Percentiles rank a stretch among this genome's conserved stretches.
Evolutionary conservation across 2,329 filamentous ascomycete genomes (phyloP).

Genomic region (Pseudocercospora pini-densiflorae): DNA sequence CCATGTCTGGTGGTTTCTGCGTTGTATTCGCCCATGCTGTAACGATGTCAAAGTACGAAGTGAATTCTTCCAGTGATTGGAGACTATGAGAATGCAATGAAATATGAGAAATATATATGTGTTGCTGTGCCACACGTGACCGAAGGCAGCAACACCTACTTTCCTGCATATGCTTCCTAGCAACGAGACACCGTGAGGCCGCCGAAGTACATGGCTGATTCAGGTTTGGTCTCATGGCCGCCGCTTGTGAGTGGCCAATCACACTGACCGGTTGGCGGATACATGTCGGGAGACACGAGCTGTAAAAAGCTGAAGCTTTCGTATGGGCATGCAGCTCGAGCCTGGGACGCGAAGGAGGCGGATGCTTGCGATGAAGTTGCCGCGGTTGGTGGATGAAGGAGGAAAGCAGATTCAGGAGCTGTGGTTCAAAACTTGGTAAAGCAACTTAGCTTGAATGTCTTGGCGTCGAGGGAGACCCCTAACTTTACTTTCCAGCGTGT

Average conservation of each 20-base stretch:
- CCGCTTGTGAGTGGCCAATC: slow-evolving; percentile 9
- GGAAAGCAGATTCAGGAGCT: not conserved
- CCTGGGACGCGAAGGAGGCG: not conserved
- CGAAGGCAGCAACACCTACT: not conserved
- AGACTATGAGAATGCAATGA: not conserved
- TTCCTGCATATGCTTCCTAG: not conserved
- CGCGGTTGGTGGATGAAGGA: slow-evolving; percentile 1
- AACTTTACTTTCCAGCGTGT: slow-evolving; percentile 1
- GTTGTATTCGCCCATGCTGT: slow-evolving; percentile 11
- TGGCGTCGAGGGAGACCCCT: slow-evolving; percentile 8
- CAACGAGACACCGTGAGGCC: not conserved
- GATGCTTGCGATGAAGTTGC: not conserved
- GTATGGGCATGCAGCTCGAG: not conserved
- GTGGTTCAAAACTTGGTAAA: not conserved
- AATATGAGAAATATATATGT: not conserved
- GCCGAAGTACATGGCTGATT: not conserved
- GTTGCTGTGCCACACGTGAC: not conserved
- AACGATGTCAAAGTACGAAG: not conserved
- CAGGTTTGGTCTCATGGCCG: not conserved
- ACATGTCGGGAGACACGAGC: not conserved
- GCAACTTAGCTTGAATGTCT: not conserved
- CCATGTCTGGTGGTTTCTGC: not conserved
- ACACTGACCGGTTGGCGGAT: slow-evolving; percentile 5
- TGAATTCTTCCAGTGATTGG: not conserved
- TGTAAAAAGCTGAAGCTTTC: not conserved